Conservation (phyloP, 2,329 filamentous ascomycete genomes). For the Paecilomyces niveus region DNA sequence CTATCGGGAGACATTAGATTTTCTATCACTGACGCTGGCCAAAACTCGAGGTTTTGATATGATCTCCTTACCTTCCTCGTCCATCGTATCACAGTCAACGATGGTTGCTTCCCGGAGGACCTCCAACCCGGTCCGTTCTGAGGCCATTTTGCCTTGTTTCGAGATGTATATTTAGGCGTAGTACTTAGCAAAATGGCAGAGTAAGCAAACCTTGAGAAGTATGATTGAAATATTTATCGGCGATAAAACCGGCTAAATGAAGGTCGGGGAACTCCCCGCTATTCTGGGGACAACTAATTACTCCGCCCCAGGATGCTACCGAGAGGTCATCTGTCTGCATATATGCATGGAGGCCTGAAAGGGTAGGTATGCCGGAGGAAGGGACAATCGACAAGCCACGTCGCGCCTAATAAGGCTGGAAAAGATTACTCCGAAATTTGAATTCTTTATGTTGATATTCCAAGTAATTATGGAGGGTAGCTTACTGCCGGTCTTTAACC, state of each 20-base stretch:
- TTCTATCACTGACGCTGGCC: background rate
- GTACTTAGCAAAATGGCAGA: background rate
- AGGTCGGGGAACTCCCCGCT: background rate
- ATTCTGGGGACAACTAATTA: background rate
- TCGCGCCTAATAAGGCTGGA: background rate
- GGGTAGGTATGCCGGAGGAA: background rate
- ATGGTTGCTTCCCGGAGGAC: constrained; percentile 37
- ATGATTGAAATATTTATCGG: background rate
- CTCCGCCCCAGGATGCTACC: background rate
- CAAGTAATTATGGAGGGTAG: no score
- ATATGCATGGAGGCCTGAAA: background rate
- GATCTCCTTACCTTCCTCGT: constrained; percentile 35
- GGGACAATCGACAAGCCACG: background rate
- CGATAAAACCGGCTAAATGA: background rate
- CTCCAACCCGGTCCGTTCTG: constrained; percentile 26
- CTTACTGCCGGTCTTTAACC: no score
- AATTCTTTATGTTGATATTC: background rate
- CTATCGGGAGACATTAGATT: constrained; percentile 19
- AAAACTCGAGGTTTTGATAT: background rate
- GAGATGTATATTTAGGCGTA: background rate
- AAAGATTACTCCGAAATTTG: background rate
- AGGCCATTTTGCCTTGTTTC: constrained; percentile 10
- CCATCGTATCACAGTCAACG: constrained; percentile 48
- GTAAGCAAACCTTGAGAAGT: background rate
- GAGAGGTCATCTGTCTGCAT: background rate